These are phyloP conservation scores for Alternaria novae-zelandiae DNA, from an alignment of 2,329 filamentous ascomycete species.

Conservation along the genomic window DNA sequence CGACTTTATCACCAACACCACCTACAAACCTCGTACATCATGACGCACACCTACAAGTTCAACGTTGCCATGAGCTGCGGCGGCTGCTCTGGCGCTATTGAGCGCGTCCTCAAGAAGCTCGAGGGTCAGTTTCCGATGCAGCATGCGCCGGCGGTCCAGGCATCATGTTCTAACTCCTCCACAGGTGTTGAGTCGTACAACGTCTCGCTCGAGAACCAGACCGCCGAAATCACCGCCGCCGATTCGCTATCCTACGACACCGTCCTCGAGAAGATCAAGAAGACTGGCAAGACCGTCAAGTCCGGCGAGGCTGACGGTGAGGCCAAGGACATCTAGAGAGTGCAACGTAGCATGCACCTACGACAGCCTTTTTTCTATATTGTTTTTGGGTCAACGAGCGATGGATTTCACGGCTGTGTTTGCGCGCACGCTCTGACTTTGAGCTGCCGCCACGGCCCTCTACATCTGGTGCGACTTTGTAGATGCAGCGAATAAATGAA, in stretches of 20 bases:
- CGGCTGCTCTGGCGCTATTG: conserved; percentile 93
- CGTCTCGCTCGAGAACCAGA: conserved; percentile 86
- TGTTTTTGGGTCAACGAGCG: conserved; percentile 23
- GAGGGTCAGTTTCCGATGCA: conserved; percentile 67
- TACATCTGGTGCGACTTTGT: background rate
- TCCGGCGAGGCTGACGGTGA: conserved; percentile 72
- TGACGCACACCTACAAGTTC: conserved; percentile 93
- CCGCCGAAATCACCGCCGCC: conserved; percentile 76
- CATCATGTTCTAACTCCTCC: conserved; percentile 12
- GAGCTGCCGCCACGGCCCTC: conserved; percentile 10
- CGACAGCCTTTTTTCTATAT: conserved; percentile 15
- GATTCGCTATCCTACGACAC: conserved; percentile 75
- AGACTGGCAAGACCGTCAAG: conserved; percentile 93
- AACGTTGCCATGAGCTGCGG: conserved; percentile 92
- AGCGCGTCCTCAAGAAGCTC: conserved; percentile 89
- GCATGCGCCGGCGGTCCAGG: background rate
- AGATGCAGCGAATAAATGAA: conserved; percentile 7
- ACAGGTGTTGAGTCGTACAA: conserved; percentile 85
- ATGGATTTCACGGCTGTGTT: conserved; percentile 20
- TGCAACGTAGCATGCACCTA: background rate
- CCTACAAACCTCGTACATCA: conserved; percentile 49
- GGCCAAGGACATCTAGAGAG: conserved; percentile 34
- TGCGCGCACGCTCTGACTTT: conserved; percentile 2
- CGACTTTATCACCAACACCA: background rate
- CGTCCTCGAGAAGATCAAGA: conserved; percentile 86